Conservation (phyloP, 306 rosid genomes). For the Quercus agrifolia region DNA sequence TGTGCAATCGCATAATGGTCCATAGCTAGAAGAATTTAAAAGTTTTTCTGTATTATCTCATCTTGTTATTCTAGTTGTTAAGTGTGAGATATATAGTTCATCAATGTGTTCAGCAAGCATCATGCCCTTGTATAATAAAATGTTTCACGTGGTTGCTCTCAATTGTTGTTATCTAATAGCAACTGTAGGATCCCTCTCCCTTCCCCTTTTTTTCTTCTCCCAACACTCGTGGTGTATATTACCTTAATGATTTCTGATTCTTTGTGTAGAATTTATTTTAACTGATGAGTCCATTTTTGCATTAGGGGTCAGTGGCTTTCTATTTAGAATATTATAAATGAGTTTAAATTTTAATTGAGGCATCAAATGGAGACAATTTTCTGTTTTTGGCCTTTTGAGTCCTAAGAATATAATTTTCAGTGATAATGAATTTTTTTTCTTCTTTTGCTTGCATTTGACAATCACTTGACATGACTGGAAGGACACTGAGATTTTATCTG, state of each 20-base stretch:
- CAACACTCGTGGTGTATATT: neutral
- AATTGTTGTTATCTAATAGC: conserved; percentile 29
- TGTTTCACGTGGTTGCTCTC: conserved; percentile 33
- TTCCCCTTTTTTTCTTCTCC: neutral
- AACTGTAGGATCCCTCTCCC: conserved; percentile 23
- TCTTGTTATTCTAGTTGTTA: conserved; percentile 42
- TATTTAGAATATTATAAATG: neutral
- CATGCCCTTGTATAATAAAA: conserved; percentile 48
- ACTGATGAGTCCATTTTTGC: neutral
- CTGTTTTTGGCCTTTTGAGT: neutral
- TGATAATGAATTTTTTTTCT: no score
- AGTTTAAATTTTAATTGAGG: neutral
- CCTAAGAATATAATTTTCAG: no score
- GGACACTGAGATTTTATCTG: neutral
- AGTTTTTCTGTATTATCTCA: conserved; percentile 40
- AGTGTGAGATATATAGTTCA: conserved; percentile 65
- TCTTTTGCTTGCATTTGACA: neutral
- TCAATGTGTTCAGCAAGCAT: conserved; percentile 38
- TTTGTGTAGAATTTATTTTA: neutral
- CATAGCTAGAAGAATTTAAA: conserved; percentile 40
- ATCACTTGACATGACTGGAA: neutral
- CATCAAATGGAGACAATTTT: neutral
- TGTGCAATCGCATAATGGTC: conserved; percentile 56
- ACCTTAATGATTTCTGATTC: neutral
- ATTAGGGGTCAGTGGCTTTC: neutral